A percentile compares a stretch with the other conserved stretches of the same genome.
phyloP scores from a whole-genome alignment of 257 asterid species.

The Ocimum tenuiflorum region DNA sequence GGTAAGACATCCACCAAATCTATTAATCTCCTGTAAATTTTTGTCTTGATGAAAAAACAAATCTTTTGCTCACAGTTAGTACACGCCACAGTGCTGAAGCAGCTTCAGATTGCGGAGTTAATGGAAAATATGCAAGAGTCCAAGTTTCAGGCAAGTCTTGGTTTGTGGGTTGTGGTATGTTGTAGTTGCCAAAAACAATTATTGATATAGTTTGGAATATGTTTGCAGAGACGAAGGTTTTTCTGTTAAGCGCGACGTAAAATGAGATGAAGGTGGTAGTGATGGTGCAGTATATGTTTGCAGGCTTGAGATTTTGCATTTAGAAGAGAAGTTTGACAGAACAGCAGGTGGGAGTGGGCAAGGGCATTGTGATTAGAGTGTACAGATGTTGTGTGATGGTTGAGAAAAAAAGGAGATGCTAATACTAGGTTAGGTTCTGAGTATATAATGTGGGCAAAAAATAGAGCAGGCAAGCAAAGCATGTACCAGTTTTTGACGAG shows the following conservation, averaged over 20 bases:
- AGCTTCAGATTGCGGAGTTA: constrained; percentile 59
- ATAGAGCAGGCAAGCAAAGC: neutral
- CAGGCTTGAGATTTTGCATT: no score
- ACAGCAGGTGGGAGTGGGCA: no score
- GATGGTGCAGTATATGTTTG: no score
- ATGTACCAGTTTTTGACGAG: neutral
- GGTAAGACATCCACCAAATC: constrained; percentile 33
- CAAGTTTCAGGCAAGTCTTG: constrained; percentile 31
- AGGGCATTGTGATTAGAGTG: no score
- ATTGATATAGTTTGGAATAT: constrained; percentile 9
- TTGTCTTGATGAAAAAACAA: constrained; percentile 7
- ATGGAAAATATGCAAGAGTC: constrained; percentile 62
- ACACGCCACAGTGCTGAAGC: constrained; percentile 67
- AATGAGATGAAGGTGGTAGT: no score
- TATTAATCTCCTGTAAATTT: neutral
- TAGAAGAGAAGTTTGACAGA: no score
- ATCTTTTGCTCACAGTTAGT: constrained; percentile 39
- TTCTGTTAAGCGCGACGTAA: constrained; percentile 34
- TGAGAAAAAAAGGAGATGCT: no score
- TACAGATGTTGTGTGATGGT: no score
- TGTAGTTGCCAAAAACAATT: no score
- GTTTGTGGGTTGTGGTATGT: neutral
- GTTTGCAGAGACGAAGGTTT: constrained; percentile 41
- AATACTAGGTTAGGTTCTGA: neutral
- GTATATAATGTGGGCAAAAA: neutral